These are phyloP conservation scores for Aureobasidium melanogenum DNA, from an alignment of 2,329 filamentous ascomycete genomes.

Conservation along the genomic window DNA sequence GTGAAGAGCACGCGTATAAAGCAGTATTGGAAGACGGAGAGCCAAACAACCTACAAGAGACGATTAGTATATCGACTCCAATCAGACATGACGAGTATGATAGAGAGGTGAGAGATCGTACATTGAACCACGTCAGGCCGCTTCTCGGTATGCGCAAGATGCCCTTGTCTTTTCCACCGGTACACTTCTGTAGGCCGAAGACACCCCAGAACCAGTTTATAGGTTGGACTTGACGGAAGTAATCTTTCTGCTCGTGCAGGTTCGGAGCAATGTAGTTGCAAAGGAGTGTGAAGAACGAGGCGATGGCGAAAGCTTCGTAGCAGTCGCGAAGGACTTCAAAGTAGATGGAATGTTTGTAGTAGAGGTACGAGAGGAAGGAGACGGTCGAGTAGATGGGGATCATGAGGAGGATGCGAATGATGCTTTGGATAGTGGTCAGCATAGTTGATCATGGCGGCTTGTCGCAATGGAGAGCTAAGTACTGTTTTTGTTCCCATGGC, in stretches of 20 bases:
- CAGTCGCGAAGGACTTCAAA: slow-evolving; percentile 74
- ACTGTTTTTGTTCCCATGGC: slow-evolving; percentile 53
- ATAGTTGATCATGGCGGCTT: neutral
- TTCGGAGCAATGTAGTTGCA: slow-evolving; percentile 73
- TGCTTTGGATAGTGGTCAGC: slow-evolving; percentile 38
- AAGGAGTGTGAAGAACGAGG: slow-evolving; percentile 75
- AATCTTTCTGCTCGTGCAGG: slow-evolving; percentile 72
- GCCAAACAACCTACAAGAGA: slow-evolving; percentile 55
- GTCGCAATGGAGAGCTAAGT: slow-evolving; percentile 17
- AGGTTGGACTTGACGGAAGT: slow-evolving; percentile 60
- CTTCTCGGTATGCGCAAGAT: slow-evolving; percentile 66
- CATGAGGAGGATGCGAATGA: slow-evolving; percentile 85
- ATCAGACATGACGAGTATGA: neutral
- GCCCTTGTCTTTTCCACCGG: slow-evolving; percentile 56
- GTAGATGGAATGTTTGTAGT: slow-evolving; percentile 71
- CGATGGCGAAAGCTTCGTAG: slow-evolving; percentile 83
- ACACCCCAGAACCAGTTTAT: slow-evolving; percentile 69
- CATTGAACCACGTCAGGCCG: slow-evolving; percentile 84
- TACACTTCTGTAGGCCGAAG: slow-evolving; percentile 60
- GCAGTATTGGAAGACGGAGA: slow-evolving; percentile 78
- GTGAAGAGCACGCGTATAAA: slow-evolving; percentile 74
- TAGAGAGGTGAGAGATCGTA: slow-evolving; percentile 24
- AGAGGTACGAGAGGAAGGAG: slow-evolving; percentile 63
- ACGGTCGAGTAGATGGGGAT: slow-evolving; percentile 71
- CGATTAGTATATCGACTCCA: neutral